A percentile compares a stretch with the other conserved stretches of the same genome.
Evolutionary conservation across 2,329 filamentous ascomycete species (phyloP).

Genomic region (Talaromyces sp.): DNA sequence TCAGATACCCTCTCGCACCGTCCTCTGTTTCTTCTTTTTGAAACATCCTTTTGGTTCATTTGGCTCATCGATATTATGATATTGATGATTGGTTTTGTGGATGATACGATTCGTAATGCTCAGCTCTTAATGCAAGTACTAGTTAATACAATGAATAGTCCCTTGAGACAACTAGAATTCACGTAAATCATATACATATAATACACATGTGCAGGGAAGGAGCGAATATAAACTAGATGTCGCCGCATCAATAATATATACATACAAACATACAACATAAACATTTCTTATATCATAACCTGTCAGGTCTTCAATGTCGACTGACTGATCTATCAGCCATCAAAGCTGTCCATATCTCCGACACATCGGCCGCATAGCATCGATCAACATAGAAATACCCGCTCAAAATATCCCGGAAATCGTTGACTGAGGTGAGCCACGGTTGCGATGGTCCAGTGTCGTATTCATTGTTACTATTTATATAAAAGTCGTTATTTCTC

Average conservation of each 20-base stretch:
- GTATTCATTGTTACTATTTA: background rate
- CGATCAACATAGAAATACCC: slow-evolving; percentile 38
- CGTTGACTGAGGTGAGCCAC: slow-evolving; percentile 31
- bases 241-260: background rate
- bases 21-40: background rate
- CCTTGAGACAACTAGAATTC: no score
- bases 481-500: slow-evolving; percentile 20
- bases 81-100: background rate
- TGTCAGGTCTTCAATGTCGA: no score
- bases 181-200: background rate
- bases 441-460: background rate
- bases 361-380: slow-evolving; percentile 29
- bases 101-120: background rate
- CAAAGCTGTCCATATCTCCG: slow-evolving; percentile 30
- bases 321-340: background rate
- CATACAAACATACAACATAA: background rate
- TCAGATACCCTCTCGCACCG: background rate
- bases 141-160: background rate
- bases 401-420: slow-evolving; percentile 29
- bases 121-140: background rate
- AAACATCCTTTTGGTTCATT: background rate
- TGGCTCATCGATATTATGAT: slow-evolving; percentile 7
- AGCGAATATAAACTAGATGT: background rate
- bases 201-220: background rate
- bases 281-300: background rate